Percentiles rank a stretch among this genome's conserved stretches.
These are phyloP conservation scores for Crithidia acanthocephali DNA, from an alignment of 208 protist species.

Conservation along the genomic window DNA sequence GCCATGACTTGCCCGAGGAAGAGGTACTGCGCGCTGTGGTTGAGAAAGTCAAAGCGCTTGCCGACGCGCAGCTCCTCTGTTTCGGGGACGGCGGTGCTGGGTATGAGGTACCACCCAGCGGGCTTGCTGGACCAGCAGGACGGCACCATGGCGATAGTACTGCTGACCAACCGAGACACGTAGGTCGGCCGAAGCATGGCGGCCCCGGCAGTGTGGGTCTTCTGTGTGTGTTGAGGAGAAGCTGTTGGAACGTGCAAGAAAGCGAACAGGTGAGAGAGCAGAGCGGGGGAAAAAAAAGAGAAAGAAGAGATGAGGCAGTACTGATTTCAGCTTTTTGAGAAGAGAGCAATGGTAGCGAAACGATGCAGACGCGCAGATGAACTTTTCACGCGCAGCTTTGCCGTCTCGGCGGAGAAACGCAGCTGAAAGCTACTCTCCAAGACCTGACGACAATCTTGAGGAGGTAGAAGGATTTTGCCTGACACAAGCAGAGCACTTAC, in stretches of 20 bases:
- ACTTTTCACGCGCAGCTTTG: too few relatives aligned
- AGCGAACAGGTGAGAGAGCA: conserved; percentile 6
- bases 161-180: conserved; percentile 10
- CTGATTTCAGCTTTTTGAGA: too few relatives aligned
- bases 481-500: too few relatives aligned
- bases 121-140: conserved; percentile 68
- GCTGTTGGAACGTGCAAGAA: too few relatives aligned
- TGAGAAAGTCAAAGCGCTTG: conserved; percentile 84
- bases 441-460: too few relatives aligned
- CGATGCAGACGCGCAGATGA: too few relatives aligned
- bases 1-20: conserved; percentile 86
- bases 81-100: conserved; percentile 41
- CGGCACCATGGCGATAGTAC: conserved; percentile 45
- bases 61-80: conserved; percentile 60
- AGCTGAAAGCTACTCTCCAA: too few relatives aligned
- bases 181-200: conserved; percentile 14
- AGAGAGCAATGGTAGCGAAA: too few relatives aligned
- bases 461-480: too few relatives aligned
- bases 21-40: conserved; percentile 81
- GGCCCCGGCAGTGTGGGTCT: neutral
- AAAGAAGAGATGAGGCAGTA: too few relatives aligned
- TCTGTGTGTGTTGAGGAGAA: too few relatives aligned
- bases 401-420: too few relatives aligned
- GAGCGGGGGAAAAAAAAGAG: neutral
- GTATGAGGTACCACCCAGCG: conserved; percentile 70